Percentiles rank a stretch among this genome's conserved stretches.
Conservation (phyloP, 106 monocot genomes). For the Agapanthus africanus region DNA sequence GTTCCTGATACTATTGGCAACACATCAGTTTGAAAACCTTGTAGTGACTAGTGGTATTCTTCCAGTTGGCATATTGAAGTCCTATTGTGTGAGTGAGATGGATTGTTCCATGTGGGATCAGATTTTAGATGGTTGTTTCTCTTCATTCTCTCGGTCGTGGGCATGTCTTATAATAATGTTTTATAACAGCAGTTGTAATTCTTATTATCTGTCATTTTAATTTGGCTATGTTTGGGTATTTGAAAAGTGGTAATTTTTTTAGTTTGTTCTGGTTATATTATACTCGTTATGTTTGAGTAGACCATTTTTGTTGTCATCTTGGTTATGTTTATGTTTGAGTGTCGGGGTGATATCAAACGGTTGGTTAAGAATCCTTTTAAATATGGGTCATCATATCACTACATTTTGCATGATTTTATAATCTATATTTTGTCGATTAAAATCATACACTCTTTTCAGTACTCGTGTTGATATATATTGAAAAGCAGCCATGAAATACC, state of each 20-base stretch:
- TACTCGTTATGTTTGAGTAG: not conserved
- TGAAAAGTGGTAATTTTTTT: too few species aligned
- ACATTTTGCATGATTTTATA: too few species aligned
- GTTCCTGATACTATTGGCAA: not conserved
- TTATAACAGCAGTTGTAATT: not conserved
- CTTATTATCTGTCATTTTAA: not conserved
- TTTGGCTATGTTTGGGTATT: not conserved
- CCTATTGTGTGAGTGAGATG: not conserved
- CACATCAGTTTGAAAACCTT: not conserved
- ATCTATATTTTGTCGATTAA: too few species aligned
- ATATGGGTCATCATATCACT: not conserved
- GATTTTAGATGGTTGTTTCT: not conserved
- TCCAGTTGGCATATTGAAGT: not conserved
- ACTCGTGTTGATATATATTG: too few species aligned
- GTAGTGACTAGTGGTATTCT: not conserved
- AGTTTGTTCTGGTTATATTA: not conserved
- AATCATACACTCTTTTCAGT: too few species aligned
- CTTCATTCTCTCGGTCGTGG: not conserved
- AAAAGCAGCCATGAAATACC: too few species aligned
- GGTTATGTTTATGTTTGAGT: too few species aligned
- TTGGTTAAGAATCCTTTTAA: not conserved
- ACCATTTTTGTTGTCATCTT: too few species aligned
- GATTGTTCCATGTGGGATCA: not conserved
- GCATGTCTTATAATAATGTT: not conserved
- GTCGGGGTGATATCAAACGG: too few species aligned